Evolutionary conservation across 208 protist genomes (phyloP), one percentile per base, ranked within the genome.

Genomic region (Leishmania major): DNA sequence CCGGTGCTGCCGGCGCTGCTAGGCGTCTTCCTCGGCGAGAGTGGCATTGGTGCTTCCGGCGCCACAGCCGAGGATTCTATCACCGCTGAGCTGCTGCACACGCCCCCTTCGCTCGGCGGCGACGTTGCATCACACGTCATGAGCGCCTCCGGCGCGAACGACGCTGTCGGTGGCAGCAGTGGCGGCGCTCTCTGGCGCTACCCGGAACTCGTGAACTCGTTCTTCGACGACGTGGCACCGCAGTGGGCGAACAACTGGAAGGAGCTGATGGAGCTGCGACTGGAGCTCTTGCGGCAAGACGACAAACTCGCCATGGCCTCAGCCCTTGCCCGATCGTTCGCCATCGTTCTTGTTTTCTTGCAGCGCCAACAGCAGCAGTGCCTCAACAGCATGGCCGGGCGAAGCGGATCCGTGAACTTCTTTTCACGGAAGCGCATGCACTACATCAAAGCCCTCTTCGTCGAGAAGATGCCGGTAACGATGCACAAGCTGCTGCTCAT

Each of bases 191-290:
- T 55, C 75, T 92, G 89, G 89, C 84, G 71, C 19, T 55, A 89
- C 57, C 84, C 90, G 15, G 70, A 80, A 45, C 64, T 90, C 25
- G 91, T 94, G 43, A 77, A 75, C 64, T 62, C 83, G 3, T 80
- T 92, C 45, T 90, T 96, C 64, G 85, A 93, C 35, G 87, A 90
- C 7, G 77, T 91, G 10, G 77, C 88, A 0, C 89, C 87, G 57
- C 82, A 89, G 73, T 96, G 91, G 90, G 77, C 83, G 17, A 89
- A 89, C 78, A 53, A 73, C 53, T 96, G 93, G 93, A 92, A 89
- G 84, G 92, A 96, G 85, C 78, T 94, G 73, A 96, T 95, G 90
- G 91, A 96, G 75, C 55, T 93, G 71, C 83, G 85, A 6, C 80
- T 89, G 25, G 82, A 77, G 43, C 78, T 96, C 37, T 83, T 96